A percentile compares a stretch with the other conserved stretches of the same genome.
These are phyloP conservation scores for Austroboletus sp. DNA, from an alignment of 1,284 basidiomycete genomes.

Conservation along the genomic window DNA sequence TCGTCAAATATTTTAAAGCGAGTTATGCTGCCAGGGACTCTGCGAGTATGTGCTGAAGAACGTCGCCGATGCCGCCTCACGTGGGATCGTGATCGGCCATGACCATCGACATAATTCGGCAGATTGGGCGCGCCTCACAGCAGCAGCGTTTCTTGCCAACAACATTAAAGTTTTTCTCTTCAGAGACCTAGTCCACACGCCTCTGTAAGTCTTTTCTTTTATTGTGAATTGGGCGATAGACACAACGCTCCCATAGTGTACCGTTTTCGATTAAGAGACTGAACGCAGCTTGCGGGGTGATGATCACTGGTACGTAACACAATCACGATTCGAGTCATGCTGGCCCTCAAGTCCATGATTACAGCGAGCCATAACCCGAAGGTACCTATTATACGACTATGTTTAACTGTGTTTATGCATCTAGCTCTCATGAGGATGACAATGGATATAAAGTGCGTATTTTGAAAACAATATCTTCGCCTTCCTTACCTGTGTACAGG, in stretches of 20 bases:
- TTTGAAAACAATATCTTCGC: not conserved
- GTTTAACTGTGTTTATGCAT: conserved; percentile 2
- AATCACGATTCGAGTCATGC: not conserved
- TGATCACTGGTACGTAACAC: conserved; percentile 66
- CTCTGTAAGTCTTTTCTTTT: conserved; percentile 49
- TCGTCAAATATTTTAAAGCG: not conserved
- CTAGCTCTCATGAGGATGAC: conserved; percentile 48
- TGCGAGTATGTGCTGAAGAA: conserved; percentile 60
- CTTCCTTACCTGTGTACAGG: conserved; percentile 36
- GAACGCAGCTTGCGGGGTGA: conserved; percentile 71
- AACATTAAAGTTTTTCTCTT: conserved; percentile 68
- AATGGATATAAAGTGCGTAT: conserved; percentile 73
- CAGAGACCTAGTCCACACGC: conserved; percentile 68
- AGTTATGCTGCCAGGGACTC: conserved; percentile 49
- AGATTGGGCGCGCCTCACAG: conserved; percentile 69
- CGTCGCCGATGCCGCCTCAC: conserved; percentile 45
- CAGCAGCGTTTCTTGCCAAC: conserved; percentile 57
- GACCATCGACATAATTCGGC: conserved; percentile 77
- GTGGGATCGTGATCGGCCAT: conserved; percentile 74
- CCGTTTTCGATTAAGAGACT: conserved; percentile 68
- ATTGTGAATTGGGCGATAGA: not conserved
- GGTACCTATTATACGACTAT: conserved; percentile 34
- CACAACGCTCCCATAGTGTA: conserved; percentile 38
- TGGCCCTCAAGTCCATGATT: not conserved
- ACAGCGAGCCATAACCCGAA: conserved; percentile 80